Conservation (phyloP, 495 filamentous ascomycete genomes). For the Lophiotrema nucula region DNA sequence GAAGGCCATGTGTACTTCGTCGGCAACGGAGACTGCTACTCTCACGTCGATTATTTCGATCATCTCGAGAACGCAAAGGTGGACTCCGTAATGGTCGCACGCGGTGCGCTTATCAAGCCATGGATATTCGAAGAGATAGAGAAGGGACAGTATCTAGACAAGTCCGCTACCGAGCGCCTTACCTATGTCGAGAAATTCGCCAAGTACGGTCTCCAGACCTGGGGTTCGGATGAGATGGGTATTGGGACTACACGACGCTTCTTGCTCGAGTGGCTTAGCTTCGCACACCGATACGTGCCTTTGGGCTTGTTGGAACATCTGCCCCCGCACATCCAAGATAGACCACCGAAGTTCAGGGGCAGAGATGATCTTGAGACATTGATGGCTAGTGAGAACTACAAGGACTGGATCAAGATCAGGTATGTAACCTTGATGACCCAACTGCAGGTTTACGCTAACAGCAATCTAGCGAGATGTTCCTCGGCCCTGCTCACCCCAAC, state of each 20-base stretch:
- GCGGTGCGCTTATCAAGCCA: slow-evolving; percentile 91
- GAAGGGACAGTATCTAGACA: slow-evolving; percentile 89
- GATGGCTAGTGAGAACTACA: slow-evolving; percentile 82
- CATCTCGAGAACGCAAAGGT: slow-evolving; percentile 75
- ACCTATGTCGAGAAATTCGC: slow-evolving; percentile 83
- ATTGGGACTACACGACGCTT: slow-evolving; percentile 86
- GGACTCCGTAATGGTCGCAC: slow-evolving; percentile 86
- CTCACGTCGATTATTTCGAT: slow-evolving; percentile 79
- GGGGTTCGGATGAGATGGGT: slow-evolving; percentile 93
- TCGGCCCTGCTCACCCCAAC: slow-evolving; percentile 81
- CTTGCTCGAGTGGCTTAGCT: slow-evolving; percentile 92
- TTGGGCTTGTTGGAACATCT: slow-evolving; percentile 83
- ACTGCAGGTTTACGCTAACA: slow-evolving; percentile 9
- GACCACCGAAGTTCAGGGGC: slow-evolving; percentile 78
- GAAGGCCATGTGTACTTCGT: slow-evolving; percentile 76
- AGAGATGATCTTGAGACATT: slow-evolving; percentile 89
- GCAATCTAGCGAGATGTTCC: slow-evolving; percentile 82
- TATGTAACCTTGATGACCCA: slow-evolving; percentile 46
- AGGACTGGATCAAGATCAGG: slow-evolving; percentile 99
- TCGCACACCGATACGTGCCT: slow-evolving; percentile 85
- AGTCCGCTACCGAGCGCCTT: slow-evolving; percentile 82
- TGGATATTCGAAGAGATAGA: slow-evolving; percentile 98
- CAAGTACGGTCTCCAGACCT: slow-evolving; percentile 84
- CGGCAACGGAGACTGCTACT: slow-evolving; percentile 95
- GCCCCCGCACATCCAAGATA: slow-evolving; percentile 81